These are phyloP conservation scores for Solanum piurae DNA, from an alignment of 257 asterid species.

Conservation along the genomic window DNA sequence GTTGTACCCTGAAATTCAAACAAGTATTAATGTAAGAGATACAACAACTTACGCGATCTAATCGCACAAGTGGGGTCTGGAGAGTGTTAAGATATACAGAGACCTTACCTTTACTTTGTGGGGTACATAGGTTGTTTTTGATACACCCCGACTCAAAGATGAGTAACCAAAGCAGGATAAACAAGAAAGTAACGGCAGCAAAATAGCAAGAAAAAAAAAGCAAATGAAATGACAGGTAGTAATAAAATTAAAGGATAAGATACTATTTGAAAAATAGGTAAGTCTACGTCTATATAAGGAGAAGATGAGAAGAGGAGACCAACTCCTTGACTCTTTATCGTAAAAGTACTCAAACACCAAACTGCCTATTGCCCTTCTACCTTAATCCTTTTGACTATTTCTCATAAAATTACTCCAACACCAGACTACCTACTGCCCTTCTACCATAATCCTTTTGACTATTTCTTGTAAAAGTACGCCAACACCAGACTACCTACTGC, in stretches of 20 bases:
- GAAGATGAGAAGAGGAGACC: neutral
- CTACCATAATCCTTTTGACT: too few species aligned
- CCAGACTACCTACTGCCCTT: too few species aligned
- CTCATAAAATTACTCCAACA: too few species aligned
- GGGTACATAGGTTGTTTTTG: too few species aligned
- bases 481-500: too few species aligned
- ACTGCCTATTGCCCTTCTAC: too few species aligned
- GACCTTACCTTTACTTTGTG: neutral
- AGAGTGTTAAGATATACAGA: neutral
- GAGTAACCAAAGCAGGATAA: constrained; percentile 39
- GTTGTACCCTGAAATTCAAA: neutral
- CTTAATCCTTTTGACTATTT: too few species aligned
- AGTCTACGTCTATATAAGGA: neutral
- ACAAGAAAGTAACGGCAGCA: neutral
- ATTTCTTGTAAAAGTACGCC: too few species aligned
- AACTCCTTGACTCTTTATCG: neutral
- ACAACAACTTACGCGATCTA: neutral
- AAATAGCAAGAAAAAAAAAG: neutral
- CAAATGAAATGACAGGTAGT: neutral
- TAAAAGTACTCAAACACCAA: too few species aligned
- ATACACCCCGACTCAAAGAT: neutral
- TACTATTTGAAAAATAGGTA: neutral
- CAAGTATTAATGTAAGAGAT: too few species aligned
- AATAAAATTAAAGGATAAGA: too few species aligned
- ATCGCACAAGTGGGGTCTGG: neutral